These are phyloP conservation scores for Globisporangium acanthophoron DNA, from an alignment of 352 stramenopile species.

Conservation along the genomic window DNA sequence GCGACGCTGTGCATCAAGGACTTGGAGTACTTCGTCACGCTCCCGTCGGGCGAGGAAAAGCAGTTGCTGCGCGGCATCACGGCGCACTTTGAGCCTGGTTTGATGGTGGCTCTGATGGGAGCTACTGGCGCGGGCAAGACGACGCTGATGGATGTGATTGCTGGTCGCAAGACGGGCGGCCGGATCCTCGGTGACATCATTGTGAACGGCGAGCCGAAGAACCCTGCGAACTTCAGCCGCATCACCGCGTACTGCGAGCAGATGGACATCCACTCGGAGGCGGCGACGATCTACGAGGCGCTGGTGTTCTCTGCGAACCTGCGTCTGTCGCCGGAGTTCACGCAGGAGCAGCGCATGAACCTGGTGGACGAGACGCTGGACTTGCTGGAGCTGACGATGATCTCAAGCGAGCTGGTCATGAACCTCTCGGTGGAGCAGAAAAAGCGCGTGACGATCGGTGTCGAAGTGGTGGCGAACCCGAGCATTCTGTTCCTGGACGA, in stretches of 20 bases:
- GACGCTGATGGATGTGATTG: slow-evolving; percentile 47
- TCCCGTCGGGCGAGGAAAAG: slow-evolving; percentile 25
- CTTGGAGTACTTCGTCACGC: slow-evolving; percentile 40
- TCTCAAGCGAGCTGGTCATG: slow-evolving; percentile 38
- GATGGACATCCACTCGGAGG: slow-evolving; percentile 83
- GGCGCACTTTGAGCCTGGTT: slow-evolving; percentile 30
- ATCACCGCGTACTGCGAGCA: slow-evolving; percentile 77
- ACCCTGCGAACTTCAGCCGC: slow-evolving; percentile 21
- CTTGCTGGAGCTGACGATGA: slow-evolving; percentile 41
- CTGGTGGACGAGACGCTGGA: slow-evolving; percentile 52
- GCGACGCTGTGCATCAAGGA: slow-evolving; percentile 23
- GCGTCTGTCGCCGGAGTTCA: slow-evolving; percentile 53
- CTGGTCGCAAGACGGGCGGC: slow-evolving; percentile 40
- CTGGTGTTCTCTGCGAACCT: slow-evolving; percentile 89
- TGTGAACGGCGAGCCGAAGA: slow-evolving; percentile 74
- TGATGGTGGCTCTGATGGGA: slow-evolving; percentile 64
- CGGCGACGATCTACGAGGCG: slow-evolving; percentile 73
- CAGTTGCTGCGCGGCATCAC: slow-evolving; percentile 36
- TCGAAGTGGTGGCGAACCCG: slow-evolving; percentile 91
- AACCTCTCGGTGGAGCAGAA: slow-evolving; percentile 85
- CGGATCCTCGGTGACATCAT: slow-evolving; percentile 68
- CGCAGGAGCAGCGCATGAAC: slow-evolving; percentile 34
- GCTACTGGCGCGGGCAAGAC: slow-evolving; percentile 55
- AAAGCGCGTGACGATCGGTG: slow-evolving; percentile 92
- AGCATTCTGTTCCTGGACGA: slow-evolving; percentile 94